A percentile compares a stretch with the other conserved stretches of the same genome.
These are phyloP conservation scores for Lachancea waltii DNA, from an alignment of 805 yeast species.

Conservation along the genomic window DNA sequence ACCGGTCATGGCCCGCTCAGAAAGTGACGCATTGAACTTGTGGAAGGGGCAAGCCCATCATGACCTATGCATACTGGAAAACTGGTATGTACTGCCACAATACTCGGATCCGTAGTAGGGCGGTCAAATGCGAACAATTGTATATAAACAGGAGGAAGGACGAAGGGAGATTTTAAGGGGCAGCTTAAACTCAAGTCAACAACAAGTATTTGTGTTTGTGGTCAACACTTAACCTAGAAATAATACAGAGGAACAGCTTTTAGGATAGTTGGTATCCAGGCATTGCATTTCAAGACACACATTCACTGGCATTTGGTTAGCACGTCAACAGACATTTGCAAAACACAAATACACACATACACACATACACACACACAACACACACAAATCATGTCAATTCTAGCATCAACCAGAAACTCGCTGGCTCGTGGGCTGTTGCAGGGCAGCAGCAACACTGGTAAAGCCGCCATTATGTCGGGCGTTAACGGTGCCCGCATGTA, in stretches of 20 bases:
- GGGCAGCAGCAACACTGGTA: not conserved
- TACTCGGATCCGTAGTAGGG: not conserved
- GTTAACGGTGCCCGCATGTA: conserved; percentile 10
- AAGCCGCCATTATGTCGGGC: conserved; percentile 6
- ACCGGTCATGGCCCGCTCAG: no score
- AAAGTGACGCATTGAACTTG: not conserved
- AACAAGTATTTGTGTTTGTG: not conserved
- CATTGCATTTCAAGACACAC: no score
- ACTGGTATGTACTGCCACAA: not conserved
- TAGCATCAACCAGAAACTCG: conserved; percentile 8
- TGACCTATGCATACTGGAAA: no score
- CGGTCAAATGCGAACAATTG: conserved; percentile 4
- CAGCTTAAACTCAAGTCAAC: not conserved
- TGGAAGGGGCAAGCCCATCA: no score
- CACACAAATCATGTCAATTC: conserved; percentile 4
- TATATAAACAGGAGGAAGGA: conserved; percentile 4
- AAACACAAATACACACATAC: not conserved
- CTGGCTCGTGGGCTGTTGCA: conserved; percentile 8
- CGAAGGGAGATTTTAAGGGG: not conserved
- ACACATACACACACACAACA: not conserved
- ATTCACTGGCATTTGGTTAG: no score
- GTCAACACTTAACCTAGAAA: no score
- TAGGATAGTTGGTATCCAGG: no score
- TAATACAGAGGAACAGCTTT: no score
- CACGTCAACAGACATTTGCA: no score